These are phyloP conservation scores for Camptophora hylomeconis DNA, from an alignment of 2,329 filamentous ascomycete genomes.

Conservation along the genomic window DNA sequence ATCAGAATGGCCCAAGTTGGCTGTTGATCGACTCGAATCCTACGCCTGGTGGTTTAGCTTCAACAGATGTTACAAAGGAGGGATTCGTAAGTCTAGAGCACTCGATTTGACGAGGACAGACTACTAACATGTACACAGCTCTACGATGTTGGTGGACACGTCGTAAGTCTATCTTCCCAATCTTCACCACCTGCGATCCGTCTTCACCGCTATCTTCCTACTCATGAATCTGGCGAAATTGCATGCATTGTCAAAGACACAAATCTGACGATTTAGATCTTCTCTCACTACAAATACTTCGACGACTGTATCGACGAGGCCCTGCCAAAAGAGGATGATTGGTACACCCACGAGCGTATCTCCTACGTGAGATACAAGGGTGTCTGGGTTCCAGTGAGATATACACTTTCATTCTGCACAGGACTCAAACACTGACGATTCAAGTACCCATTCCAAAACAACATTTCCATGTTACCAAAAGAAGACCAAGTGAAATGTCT, in stretches of 20 bases:
- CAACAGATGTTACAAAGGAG: conserved; percentile 3
- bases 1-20: conserved; percentile 82
- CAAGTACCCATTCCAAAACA: conserved; percentile 99
- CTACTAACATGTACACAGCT: conserved; percentile 42
- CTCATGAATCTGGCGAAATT: too few relatives aligned
- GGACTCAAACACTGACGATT: too few relatives aligned
- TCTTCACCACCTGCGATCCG: too few relatives aligned
- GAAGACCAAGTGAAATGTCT: conserved; percentile 92
- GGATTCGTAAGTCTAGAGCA: too few relatives aligned
- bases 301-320: conserved; percentile 98
- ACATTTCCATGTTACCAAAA: conserved; percentile 95
- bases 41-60: conserved; percentile 59
- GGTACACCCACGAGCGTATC: conserved; percentile 96
- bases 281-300: conserved; percentile 99
- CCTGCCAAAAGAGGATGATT: conserved; percentile 83
- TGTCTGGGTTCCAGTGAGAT: conserved; percentile 90
- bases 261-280: too few relatives aligned
- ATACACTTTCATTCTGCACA: too few relatives aligned
- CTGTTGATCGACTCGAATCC: conserved; percentile 86
- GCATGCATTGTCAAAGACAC: too few relatives aligned
- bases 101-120: too few relatives aligned
- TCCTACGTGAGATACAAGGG: conserved; percentile 97
- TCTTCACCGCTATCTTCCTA: too few relatives aligned
- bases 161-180: too few relatives aligned
- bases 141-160: conserved; percentile 79